Base-by-base conservation (phyloP, 2,329 filamentous ascomycete species). In the Trichophyton rubrum region DNA sequence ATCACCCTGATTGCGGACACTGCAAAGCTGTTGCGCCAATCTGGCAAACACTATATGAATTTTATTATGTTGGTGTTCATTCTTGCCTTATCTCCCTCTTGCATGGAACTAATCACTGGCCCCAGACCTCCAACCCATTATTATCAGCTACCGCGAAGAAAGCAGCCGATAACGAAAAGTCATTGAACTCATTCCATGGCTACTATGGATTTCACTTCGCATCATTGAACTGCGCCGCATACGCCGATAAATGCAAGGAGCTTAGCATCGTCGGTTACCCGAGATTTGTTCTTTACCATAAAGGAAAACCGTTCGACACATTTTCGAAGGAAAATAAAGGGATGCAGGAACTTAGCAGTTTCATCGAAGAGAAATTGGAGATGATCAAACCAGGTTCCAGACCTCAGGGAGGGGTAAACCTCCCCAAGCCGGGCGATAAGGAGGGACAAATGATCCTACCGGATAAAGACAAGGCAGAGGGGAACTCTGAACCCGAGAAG, bases 41-140 rank as follows among this genome's bases (percentile, higher is more conserved):
- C 58, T 96, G 85, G 79, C 90, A 97, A 75, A 96, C 91, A 3
- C 74, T 92, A 13, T 96, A 97, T 79, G 93, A 99, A 76, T 96
- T 86, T 74, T 99, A 96, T 77, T 85, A 77, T 64, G 75, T 78
- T 65, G 66, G 72, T 68, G 24, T 59, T 17, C 13, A 7, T 33
- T 30, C 20, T 30, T 30, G 11, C 17, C 47, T 35, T 38, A 43
- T 6, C 9, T 57, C 17, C n/a, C 22, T 22, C 38, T 59, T 40
- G 17, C 51, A 59, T 58, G 35, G 24, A 24, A 58, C 66, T 74
- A 64, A 74, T 61, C 15, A 8, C n/a, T 49, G 27, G 33, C 22
- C 35, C 51, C 78, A 89, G 77, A 96, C 91, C 41, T 93, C 89
- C 41, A 86, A 90, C 68, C 86, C 87, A 15, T 76, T 86, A 57